A percentile compares a stretch with the other conserved stretches of the same genome.
phyloP scores from a whole-genome alignment of 2,329 filamentous ascomycete genomes.

The Aureobasidium sp. region DNA sequence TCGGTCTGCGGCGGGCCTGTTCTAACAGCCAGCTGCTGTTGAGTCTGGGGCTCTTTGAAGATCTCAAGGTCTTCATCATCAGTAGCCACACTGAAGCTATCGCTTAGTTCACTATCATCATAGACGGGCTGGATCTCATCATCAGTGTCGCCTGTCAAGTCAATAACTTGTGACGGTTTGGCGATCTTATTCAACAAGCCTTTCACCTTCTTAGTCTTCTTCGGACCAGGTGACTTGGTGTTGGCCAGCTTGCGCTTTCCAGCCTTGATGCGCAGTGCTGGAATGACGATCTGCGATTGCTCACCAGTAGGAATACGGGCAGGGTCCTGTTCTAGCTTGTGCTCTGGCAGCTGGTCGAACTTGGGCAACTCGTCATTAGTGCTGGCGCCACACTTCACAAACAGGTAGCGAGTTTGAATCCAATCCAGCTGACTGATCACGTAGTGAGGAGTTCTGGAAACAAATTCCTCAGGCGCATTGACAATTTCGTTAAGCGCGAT shows the following conservation, averaged over 20 bases:
- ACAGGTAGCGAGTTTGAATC: constrained; percentile 84
- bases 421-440: constrained; percentile 72
- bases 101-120: constrained; percentile 23
- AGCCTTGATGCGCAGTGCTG: constrained; percentile 43
- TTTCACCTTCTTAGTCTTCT: constrained; percentile 18
- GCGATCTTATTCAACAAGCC: constrained; percentile 20
- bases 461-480: constrained; percentile 59
- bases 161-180: constrained; percentile 25
- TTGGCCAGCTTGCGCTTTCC: constrained; percentile 13
- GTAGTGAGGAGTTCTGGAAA: constrained; percentile 48
- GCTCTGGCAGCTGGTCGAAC: constrained; percentile 13
- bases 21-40: constrained; percentile 15
- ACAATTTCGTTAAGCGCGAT: constrained; percentile 80
- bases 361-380: constrained; percentile 13
- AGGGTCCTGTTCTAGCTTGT: constrained; percentile 31
- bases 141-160: constrained; percentile 26
- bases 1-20: constrained; percentile 33
- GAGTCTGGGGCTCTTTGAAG: constrained; percentile 18
- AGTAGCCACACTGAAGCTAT: constrained; percentile 42
- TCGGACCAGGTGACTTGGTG: constrained; percentile 1
- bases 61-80: constrained; percentile 39
- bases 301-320: constrained; percentile 32
- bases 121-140: not conserved
- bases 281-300: constrained; percentile 37
- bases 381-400: constrained; percentile 41